Evolutionary conservation across 2,329 filamentous ascomycete genomes (phyloP).

Genomic region (Curvularia eragrostidis): DNA sequence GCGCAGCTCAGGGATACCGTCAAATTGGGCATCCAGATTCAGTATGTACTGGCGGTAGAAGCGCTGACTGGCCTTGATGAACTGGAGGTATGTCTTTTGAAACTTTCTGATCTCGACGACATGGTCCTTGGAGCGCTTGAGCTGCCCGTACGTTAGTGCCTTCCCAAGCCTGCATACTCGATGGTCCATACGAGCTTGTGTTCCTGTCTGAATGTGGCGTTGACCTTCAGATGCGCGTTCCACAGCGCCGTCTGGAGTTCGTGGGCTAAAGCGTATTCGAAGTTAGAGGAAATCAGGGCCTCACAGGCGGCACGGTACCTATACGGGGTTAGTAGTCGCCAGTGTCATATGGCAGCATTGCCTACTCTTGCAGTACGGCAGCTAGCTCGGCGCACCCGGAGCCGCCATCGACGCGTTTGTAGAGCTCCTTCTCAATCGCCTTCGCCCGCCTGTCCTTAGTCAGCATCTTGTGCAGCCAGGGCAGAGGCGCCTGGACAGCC

Average conservation of each 20-base stretch:
- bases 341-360: neutral
- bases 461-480: slow-evolving; percentile 23
- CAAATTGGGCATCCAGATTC: slow-evolving; percentile 68
- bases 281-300: slow-evolving; percentile 74
- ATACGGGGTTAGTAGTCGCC: slow-evolving; percentile 29
- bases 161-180: neutral
- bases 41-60: slow-evolving; percentile 90
- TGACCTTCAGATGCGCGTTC: slow-evolving; percentile 78
- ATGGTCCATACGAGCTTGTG: slow-evolving; percentile 29
- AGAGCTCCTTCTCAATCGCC: slow-evolving; percentile 58
- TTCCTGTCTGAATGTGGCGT: slow-evolving; percentile 76
- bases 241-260: slow-evolving; percentile 77
- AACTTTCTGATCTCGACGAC: slow-evolving; percentile 75
- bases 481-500: slow-evolving; percentile 19
- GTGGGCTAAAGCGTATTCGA: slow-evolving; percentile 67
- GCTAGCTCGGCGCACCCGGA: slow-evolving; percentile 59
- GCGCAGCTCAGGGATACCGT: slow-evolving; percentile 64
- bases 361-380: slow-evolving; percentile 50
- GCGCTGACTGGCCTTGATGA: slow-evolving; percentile 84
- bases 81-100: slow-evolving; percentile 80
- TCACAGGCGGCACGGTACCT: slow-evolving; percentile 77
- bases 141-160: slow-evolving; percentile 37
- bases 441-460: slow-evolving; percentile 50
- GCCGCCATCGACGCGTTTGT: slow-evolving; percentile 58
- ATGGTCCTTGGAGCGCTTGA: slow-evolving; percentile 60